Conservation (phyloP, 352 stramenopile genomes). For the Plasmopara muralis region DNA sequence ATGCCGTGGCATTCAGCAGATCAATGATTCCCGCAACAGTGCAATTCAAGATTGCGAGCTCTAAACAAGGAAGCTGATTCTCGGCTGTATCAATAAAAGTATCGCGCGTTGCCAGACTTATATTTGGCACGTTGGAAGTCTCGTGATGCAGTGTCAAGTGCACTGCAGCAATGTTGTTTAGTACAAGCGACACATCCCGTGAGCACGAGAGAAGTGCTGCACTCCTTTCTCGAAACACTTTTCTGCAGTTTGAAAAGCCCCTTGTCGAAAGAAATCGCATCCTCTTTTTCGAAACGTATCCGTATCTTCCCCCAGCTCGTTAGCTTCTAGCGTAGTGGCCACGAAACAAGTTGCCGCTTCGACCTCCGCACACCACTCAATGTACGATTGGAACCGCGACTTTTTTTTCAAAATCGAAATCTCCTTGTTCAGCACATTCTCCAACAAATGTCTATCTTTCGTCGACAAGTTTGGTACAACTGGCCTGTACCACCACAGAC, state of each 20-base stretch:
- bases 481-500: background rate
- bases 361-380: background rate
- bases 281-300: constrained; percentile 1
- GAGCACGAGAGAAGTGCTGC: background rate
- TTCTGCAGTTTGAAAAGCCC: background rate
- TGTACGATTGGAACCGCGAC: background rate
- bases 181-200: background rate
- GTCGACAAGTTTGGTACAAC: background rate
- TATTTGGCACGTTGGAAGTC: background rate
- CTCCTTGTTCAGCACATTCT: background rate
- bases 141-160: background rate
- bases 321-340: background rate
- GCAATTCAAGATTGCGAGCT: constrained; percentile 14
- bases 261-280: background rate
- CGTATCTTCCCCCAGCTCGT: background rate
- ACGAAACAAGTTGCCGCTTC: background rate
- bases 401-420: background rate
- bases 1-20: constrained; percentile 23
- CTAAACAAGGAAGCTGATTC: background rate
- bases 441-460: background rate
- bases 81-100: background rate
- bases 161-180: constrained; percentile 2
- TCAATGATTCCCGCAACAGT: constrained; percentile 25
- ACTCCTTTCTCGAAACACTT: background rate
- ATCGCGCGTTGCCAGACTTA: background rate